phyloP scores from a whole-genome alignment of 345 rosid species.

The Streptanthus diversifolius region DNA sequence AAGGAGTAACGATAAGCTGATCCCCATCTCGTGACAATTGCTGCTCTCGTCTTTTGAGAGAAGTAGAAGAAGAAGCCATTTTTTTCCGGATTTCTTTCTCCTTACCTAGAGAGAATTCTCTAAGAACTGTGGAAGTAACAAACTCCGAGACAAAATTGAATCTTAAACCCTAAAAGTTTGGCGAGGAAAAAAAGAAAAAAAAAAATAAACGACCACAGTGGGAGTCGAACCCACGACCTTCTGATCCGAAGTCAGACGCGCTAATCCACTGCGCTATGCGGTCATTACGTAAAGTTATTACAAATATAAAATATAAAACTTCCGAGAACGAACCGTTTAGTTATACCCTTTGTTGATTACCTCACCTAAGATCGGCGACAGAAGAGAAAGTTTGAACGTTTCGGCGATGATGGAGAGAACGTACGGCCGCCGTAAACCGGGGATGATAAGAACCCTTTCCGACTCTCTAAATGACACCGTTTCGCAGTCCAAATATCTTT shows the following conservation, averaged over 20 bases:
- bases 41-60: slow-evolving; percentile 69
- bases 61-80: slow-evolving; percentile 45
- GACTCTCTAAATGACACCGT: slow-evolving; percentile 43
- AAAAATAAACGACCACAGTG: slow-evolving; percentile 55
- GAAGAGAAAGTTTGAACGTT: not conserved
- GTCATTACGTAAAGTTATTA: not conserved
- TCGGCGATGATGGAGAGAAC: slow-evolving; percentile 65
- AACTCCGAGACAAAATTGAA: too few relatives aligned
- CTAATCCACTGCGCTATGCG: slow-evolving; percentile 99
- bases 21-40: slow-evolving; percentile 67
- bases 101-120: not conserved
- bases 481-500: slow-evolving; percentile 24
- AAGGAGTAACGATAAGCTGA: slow-evolving; percentile 66
- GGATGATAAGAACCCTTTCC: slow-evolving; percentile 41
- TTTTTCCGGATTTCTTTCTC: not conserved
- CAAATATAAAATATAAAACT: not conserved
- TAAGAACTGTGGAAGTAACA: not conserved
- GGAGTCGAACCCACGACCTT: slow-evolving; percentile 92
- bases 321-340: not conserved
- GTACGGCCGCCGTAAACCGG: slow-evolving; percentile 74
- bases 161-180: slow-evolving; percentile 21
- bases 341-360: not conserved
- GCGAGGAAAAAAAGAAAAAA: not conserved
- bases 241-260: slow-evolving; percentile 98
- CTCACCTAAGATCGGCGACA: not conserved